Evolutionary conservation across 2,329 filamentous ascomycete species (phyloP).

Genomic region (Pseudopithomyces maydicus): DNA sequence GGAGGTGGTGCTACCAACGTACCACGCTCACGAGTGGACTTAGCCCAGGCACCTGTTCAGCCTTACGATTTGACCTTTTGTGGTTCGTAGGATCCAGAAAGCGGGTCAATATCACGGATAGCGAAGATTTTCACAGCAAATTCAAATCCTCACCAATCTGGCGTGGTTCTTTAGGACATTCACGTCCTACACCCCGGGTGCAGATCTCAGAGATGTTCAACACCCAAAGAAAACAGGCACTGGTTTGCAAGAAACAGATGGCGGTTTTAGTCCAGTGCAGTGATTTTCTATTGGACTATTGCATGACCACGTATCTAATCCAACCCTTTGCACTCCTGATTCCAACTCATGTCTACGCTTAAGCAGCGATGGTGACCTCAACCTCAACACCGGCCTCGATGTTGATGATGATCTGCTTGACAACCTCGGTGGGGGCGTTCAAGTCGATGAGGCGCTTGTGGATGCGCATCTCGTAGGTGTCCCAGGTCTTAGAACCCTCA

Average conservation of each 20-base stretch:
- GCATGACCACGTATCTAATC: constrained; percentile 31
- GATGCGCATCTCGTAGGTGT: constrained; percentile 98
- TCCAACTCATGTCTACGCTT: constrained; percentile 42
- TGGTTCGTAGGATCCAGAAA: background rate
- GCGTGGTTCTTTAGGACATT: no score
- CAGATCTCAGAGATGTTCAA: background rate
- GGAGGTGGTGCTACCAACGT: constrained; percentile 4
- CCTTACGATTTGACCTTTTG: background rate
- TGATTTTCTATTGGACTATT: constrained; percentile 26
- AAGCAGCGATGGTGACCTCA: constrained; percentile 89
- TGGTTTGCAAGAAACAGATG: background rate
- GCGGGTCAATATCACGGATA: background rate
- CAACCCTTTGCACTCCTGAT: constrained; percentile 18
- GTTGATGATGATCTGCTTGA: constrained; percentile 97
- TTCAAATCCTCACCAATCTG: background rate
- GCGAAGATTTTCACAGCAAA: no score
- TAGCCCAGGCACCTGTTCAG: background rate
- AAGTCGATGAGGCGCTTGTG: constrained; percentile 99
- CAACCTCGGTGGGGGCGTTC: constrained; percentile 95
- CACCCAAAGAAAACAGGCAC: background rate
- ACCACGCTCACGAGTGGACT: constrained; percentile 2
- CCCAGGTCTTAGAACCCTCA: constrained; percentile 99
- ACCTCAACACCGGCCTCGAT: constrained; percentile 94
- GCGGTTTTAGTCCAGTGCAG: constrained; percentile 25
- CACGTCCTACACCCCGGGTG: background rate